Base-by-base conservation (phyloP, 768 basidiomycete species). In the Coprinopsis marcescibilis region DNA sequence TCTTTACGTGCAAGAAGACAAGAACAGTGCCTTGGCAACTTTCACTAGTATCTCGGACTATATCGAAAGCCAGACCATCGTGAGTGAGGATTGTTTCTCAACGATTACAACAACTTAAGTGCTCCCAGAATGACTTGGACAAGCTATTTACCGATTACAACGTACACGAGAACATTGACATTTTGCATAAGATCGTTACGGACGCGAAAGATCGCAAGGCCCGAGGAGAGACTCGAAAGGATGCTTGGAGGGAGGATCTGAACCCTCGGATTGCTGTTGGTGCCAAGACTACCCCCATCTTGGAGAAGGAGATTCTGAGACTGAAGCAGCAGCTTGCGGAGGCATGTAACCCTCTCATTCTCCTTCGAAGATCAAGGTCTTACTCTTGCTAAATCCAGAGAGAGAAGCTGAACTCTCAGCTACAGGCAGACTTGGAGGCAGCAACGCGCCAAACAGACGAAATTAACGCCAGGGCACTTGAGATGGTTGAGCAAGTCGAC, bases 41-140 rank as follows among this genome's bases (percentile, higher is more conserved):
- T 83, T 73, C 57, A 81, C 80, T 46, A 78, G 77, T 14, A 78
- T 89, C 14, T 79, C 85, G 4, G 71, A 78, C 51, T 84, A 85
- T 45, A 83, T 88, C 56, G 85, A 89, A 54, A 73, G 77, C 11
- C 73, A 80, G 42, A 83, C 78, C 40, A 58, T 69, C 55, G 73
- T 73, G 57, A 42, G 63, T 71, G 62, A 10, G 45, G 63, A 55
- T 43, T 46, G 48, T 36, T n/a, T 8, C 1, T 6, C 17, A 25
- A n/a, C n/a, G 3, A 12, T 44, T 11, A 20, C 14, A 25, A 15
- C 43, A 32, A 39, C 38, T 50, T 15, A 39, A 30, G 26, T 30
- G 44, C 37, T 14, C 40, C 4, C 43, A 88, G 85, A 74, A 76
- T 29, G 77, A 81, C 50, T 72, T 83, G 32, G 82, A 88, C 43